These are phyloP conservation scores for Globisporangium cystogenes DNA, from an alignment of 352 stramenopile genomes.

Conservation along the genomic window DNA sequence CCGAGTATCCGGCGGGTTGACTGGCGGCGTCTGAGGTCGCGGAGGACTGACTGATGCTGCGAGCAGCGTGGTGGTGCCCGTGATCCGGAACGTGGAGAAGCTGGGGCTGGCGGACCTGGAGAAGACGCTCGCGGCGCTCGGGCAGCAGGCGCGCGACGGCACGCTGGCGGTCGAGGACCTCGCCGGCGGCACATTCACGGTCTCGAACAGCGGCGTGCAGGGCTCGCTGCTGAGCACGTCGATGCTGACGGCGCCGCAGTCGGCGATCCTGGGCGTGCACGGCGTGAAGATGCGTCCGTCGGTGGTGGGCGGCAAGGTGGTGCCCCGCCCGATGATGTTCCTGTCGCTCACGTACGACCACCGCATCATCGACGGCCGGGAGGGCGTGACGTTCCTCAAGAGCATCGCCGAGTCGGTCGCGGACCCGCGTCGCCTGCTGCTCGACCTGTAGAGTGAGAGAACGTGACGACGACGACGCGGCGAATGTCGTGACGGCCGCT, in stretches of 20 bases:
- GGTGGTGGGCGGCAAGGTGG: slow-evolving; percentile 91
- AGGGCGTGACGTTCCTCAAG: slow-evolving; percentile 99
- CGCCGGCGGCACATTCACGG: slow-evolving; percentile 97
- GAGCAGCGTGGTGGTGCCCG: slow-evolving; percentile 94
- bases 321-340: slow-evolving; percentile 99
- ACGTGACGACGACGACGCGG: no score
- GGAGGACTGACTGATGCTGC: no score
- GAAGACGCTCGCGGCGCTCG: slow-evolving; percentile 91
- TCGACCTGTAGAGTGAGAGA: slow-evolving; percentile 49
- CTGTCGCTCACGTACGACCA: slow-evolving; percentile 99
- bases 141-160: slow-evolving; percentile 57
- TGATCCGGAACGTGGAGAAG: slow-evolving; percentile 96
- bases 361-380: slow-evolving; percentile 98
- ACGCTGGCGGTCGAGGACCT: slow-evolving; percentile 90
- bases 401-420: slow-evolving; percentile 96
- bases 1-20: neutral
- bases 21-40: no score
- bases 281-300: slow-evolving; percentile 96
- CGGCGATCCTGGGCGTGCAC: slow-evolving; percentile 98
- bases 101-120: slow-evolving; percentile 97
- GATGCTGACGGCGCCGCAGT: slow-evolving; percentile 98
- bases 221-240: slow-evolving; percentile 98
- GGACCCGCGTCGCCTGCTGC: slow-evolving; percentile 92
- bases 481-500: neutral
- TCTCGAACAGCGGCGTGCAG: slow-evolving; percentile 96